Evolutionary conservation across 768 basidiomycete species (phyloP).

Genomic region (Pisolithus sp.): DNA sequence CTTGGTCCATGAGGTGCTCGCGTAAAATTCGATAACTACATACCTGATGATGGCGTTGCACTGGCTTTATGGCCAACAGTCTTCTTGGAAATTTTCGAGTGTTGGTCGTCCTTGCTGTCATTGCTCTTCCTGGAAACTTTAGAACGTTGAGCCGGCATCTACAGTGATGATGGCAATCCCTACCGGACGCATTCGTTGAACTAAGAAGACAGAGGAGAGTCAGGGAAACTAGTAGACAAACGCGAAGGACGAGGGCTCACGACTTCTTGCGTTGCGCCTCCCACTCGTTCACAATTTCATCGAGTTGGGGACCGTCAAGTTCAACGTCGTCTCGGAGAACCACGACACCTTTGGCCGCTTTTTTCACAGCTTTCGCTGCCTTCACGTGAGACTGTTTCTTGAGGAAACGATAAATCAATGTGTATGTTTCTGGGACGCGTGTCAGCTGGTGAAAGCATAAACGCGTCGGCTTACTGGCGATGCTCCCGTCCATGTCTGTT

Average conservation of each 20-base stretch:
- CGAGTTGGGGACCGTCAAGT: slow-evolving; percentile 47
- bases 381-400: slow-evolving; percentile 57
- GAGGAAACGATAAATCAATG: slow-evolving; percentile 70
- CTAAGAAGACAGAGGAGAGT: slow-evolving; percentile 3
- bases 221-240: too few species aligned
- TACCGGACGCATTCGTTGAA: slow-evolving; percentile 14
- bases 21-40: neutral
- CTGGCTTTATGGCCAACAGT: slow-evolving; percentile 31
- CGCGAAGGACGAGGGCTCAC: slow-evolving; percentile 16
- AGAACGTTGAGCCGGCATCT: neutral
- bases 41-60: slow-evolving; percentile 34
- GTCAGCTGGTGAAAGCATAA: slow-evolving; percentile 5
- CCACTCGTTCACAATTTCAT: slow-evolving; percentile 65
- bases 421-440: slow-evolving; percentile 58
- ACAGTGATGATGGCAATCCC: slow-evolving; percentile 6
- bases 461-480: slow-evolving; percentile 40
- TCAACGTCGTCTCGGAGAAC: slow-evolving; percentile 50
- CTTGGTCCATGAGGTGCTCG: neutral
- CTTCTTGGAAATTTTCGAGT: slow-evolving; percentile 7
- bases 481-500: slow-evolving; percentile 39
- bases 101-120: slow-evolving; percentile 6
- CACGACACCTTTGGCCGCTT: slow-evolving; percentile 59
- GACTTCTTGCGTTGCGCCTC: slow-evolving; percentile 27
- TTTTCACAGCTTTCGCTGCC: slow-evolving; percentile 68
- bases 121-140: slow-evolving; percentile 14